These are phyloP conservation scores for Skeletonema costatum DNA, from an alignment of 108 stramenopile species.

Conservation along the genomic window DNA sequence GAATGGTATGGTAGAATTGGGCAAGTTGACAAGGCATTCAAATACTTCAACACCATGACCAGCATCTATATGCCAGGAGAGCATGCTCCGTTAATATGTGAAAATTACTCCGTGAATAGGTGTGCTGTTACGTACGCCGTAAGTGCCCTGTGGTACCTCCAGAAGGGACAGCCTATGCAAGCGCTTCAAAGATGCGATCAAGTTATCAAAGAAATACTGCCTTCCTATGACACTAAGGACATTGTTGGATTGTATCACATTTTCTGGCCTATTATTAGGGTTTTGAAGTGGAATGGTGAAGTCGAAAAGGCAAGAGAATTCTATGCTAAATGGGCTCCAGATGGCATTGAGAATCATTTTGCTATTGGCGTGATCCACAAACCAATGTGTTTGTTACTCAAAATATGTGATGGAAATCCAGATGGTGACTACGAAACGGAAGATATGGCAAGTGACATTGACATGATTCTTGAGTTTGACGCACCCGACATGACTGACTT, in stretches of 20 bases:
- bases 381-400: conserved; percentile 40
- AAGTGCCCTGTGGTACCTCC: conserved; percentile 28
- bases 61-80: conserved; percentile 24
- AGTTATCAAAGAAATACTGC: conserved; percentile 26
- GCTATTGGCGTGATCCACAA: conserved; percentile 19
- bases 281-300: conserved; percentile 39
- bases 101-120: conserved; percentile 27
- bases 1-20: conserved; percentile 13
- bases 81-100: conserved; percentile 17
- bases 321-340: conserved; percentile 14
- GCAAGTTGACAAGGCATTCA: background rate
- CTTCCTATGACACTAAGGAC: conserved; percentile 26
- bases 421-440: conserved; percentile 19
- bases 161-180: conserved; percentile 20
- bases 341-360: conserved; percentile 21
- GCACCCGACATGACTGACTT: conserved; percentile 17
- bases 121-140: conserved; percentile 26
- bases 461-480: conserved; percentile 22
- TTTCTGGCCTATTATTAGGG: conserved; percentile 20
- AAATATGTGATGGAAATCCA: conserved; percentile 32
- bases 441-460: conserved; percentile 32
- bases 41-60: conserved; percentile 7
- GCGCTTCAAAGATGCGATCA: conserved; percentile 35
- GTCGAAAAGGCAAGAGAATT: conserved; percentile 34
- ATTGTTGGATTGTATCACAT: conserved; percentile 26